phyloP scores from a whole-genome alignment of 202 grass and related monocot species.

The Schoenoplectus tabernaemontani region DNA sequence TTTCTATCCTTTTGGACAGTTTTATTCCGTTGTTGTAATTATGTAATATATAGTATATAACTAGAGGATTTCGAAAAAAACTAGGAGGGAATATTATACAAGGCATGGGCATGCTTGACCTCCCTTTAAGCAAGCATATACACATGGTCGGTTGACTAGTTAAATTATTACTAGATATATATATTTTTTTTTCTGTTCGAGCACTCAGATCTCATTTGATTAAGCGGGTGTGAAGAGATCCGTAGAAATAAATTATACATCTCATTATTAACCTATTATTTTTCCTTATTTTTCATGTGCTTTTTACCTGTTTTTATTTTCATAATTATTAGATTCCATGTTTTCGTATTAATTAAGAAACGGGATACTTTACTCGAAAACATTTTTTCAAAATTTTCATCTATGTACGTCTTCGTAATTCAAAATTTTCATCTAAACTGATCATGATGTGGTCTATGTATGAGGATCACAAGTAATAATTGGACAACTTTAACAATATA shows the following conservation, averaged over 20 bases:
- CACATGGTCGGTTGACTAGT: conserved; percentile 8
- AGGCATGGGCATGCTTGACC: conserved; percentile 14
- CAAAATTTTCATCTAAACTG: not conserved
- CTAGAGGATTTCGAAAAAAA: not conserved
- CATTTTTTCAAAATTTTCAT: not conserved
- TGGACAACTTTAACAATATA: too few species aligned
- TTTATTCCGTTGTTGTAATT: not conserved
- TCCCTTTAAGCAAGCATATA: conserved; percentile 14
- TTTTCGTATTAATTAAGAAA: not conserved
- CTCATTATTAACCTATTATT: not conserved
- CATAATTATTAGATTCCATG: not conserved
- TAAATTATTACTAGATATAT: not conserved
- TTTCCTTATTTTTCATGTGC: not conserved
- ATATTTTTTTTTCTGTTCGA: not conserved
- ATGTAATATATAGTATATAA: not conserved
- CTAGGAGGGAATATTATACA: not conserved
- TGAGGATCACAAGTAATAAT: too few species aligned
- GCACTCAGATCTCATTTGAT: not conserved
- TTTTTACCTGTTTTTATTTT: not conserved
- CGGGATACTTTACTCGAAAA: not conserved
- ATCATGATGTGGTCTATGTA: not conserved
- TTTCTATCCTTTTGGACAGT: not conserved
- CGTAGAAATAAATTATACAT: not conserved
- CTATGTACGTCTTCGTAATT: not conserved
- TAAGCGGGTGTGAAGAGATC: not conserved